Evolutionary conservation across 306 rosid species (phyloP).

Genomic region (Pyrus betulifolia): DNA sequence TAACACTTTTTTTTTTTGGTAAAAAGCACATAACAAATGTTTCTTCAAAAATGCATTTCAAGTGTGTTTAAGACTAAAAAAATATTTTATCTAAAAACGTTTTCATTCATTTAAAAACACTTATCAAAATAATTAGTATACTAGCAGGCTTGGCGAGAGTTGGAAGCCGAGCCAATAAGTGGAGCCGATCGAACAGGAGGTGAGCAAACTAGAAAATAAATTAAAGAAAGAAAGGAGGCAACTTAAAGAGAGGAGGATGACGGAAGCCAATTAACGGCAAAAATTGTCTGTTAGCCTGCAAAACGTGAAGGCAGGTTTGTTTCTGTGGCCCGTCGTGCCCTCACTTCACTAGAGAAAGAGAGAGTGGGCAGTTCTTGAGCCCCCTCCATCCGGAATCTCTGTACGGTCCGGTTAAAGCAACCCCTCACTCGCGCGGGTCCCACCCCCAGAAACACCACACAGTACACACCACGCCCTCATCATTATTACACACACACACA

Average conservation of each 20-base stretch:
- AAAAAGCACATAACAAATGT: too few species aligned
- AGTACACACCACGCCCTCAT: not conserved
- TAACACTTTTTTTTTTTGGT: fast-evolving
- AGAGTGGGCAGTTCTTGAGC: not conserved
- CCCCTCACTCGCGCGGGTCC: not conserved
- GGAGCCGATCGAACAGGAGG: not conserved
- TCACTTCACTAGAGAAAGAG: not conserved
- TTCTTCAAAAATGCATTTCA: too few species aligned
- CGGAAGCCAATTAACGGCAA: constrained; percentile 28
- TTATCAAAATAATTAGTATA: too few species aligned
- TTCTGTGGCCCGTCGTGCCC: not conserved
- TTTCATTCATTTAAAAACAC: too few species aligned
- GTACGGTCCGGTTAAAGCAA: not conserved
- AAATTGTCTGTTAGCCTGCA: constrained; percentile 27
- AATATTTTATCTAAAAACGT: too few species aligned
- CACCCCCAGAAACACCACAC: not conserved
- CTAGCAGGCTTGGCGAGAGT: not conserved
- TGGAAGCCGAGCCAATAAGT: not conserved
- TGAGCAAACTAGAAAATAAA: not conserved
- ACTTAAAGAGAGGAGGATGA: not conserved
- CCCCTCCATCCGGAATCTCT: not conserved
- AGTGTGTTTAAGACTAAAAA: too few species aligned
- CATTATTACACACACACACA: not conserved
- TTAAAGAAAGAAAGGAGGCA: not conserved
- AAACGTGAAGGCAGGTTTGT: not conserved